Base-by-base conservation (phyloP, 306 rosid species). In the Corylus heterophylla region DNA sequence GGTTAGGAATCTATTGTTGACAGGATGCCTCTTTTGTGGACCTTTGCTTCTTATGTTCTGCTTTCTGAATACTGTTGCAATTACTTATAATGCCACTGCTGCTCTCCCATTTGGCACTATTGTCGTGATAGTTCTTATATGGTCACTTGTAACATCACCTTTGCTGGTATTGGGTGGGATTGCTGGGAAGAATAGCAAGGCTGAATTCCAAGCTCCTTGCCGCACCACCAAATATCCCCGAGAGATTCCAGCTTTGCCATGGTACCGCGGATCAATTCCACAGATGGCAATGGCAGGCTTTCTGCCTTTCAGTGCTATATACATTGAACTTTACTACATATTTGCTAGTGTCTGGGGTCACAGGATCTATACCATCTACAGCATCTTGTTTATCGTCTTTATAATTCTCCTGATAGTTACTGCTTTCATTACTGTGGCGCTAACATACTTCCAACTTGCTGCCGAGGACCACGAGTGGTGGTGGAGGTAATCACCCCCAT, bases 381-480 rank as follows among this genome's bases (percentile, higher is more conserved):
- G 90, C 83, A 88, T 90, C 82, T 82, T 90, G 86, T 88, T 90
- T 82, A 83, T 90, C 14, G 90, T 86, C 81, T 90, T 90, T 76
- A 84, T 90, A 69, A 88, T 90, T 76, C 88, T 90, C 55, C 76
- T 90, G 71, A 79, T 90, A 58, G 91, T 90, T 47, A 88, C 91
- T 14, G 92, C 94, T 51, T 90, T 90, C 82, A 88, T 90, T 37
- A 90, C 91, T 0, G 87, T 88, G 71, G 90, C 90, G 3, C 79
- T 90, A 85, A 90, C 94, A 42, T 90, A 88, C 79, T 88, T 88
- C 83, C 94, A 90, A 82, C 90, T 90, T 78, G 90, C 91, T 76
- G 91, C 94, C 50, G 94, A 90, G 83, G 94, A 90, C 73, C 94
- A 90, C 69, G 86, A 88, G 78, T 90, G 94, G 94, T 90, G 94